phyloP scores from a whole-genome alignment of 2,329 filamentous ascomycete species.

The Aspergillus felis region DNA sequence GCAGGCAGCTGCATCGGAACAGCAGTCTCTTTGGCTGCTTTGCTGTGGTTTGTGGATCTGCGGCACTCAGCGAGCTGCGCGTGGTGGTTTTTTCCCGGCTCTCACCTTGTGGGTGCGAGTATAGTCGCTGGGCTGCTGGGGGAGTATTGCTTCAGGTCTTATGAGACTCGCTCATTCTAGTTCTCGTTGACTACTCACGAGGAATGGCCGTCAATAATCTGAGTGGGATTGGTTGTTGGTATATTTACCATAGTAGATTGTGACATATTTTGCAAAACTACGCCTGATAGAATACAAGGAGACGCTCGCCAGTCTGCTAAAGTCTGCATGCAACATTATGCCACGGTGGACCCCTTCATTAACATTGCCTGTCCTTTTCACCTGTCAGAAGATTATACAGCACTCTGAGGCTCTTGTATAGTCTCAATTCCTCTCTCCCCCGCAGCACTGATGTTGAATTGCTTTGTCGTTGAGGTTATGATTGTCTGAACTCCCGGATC shows the following conservation, averaged over 20 bases:
- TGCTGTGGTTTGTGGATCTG: constrained; percentile 6
- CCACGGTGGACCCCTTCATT: not conserved
- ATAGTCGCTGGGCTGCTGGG: constrained; percentile 3
- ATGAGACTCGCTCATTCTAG: not conserved
- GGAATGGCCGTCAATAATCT: not conserved
- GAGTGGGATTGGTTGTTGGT: not conserved
- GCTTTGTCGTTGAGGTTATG: not conserved
- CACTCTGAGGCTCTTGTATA: not conserved
- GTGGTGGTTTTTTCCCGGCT: constrained; percentile 11
- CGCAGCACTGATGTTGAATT: not conserved
- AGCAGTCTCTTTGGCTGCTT: not conserved
- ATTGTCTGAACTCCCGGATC: not conserved
- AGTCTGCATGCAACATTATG: not conserved
- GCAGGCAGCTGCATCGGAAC: constrained; percentile 1
- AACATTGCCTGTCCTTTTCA: not conserved
- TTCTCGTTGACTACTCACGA: not conserved
- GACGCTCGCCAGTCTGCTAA: not conserved
- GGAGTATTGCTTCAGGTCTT: constrained; percentile 1
- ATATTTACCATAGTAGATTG: not conserved
- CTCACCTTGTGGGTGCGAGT: constrained; percentile 3
- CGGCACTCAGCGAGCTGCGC: constrained; percentile 6
- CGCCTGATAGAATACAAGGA: not conserved
- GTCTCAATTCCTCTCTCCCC: not conserved
- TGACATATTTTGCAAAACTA: not conserved
- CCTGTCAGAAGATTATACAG: not conserved